phyloP scores from a whole-genome alignment of 2,329 filamentous ascomycete species.

The Clonostachys chloroleuca region DNA sequence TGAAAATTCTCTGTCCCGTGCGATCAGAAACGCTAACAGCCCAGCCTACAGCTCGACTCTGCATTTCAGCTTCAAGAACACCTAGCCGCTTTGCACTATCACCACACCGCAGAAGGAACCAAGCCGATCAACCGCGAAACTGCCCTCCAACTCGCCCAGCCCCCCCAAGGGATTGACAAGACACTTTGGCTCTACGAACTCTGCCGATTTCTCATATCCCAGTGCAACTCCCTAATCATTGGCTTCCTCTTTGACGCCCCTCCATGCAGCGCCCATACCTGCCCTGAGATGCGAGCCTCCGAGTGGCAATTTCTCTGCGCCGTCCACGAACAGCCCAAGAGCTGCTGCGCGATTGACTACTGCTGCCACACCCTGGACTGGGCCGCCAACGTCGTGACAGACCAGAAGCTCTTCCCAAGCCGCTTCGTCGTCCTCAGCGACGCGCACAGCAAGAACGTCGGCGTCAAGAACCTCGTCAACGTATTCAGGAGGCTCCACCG shows the following conservation, averaged over 20 bases:
- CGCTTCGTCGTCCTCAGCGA: slow-evolving; percentile 59
- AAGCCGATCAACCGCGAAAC: slow-evolving; percentile 71
- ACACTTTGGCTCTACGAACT: slow-evolving; percentile 97
- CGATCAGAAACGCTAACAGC: not conserved
- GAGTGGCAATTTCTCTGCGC: slow-evolving; percentile 99
- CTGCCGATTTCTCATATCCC: slow-evolving; percentile 89
- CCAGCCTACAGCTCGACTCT: slow-evolving; percentile 71
- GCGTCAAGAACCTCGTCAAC: slow-evolving; percentile 83
- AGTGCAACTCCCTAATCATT: slow-evolving; percentile 88
- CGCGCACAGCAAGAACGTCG: slow-evolving; percentile 55
- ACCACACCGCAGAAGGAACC: slow-evolving; percentile 65
- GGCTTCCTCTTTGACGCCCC: slow-evolving; percentile 89
- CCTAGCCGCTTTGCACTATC: slow-evolving; percentile 84
- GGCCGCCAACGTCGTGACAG: slow-evolving; percentile 91
- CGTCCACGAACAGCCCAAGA: slow-evolving; percentile 93
- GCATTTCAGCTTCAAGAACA: slow-evolving; percentile 97
- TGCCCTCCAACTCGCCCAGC: slow-evolving; percentile 71
- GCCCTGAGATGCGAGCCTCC: slow-evolving; percentile 95
- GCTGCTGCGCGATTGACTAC: slow-evolving; percentile 97
- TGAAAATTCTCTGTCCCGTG: not conserved
- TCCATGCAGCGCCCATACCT: slow-evolving; percentile 83
- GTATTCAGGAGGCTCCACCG: slow-evolving; percentile 92
- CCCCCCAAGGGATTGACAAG: slow-evolving; percentile 77
- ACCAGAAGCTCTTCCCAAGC: slow-evolving; percentile 92
- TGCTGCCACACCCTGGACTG: slow-evolving; percentile 98